Conservation (phyloP, 2,329 filamentous ascomycete genomes). For the Ophiocordyceps camponoti-floridani region DNA sequence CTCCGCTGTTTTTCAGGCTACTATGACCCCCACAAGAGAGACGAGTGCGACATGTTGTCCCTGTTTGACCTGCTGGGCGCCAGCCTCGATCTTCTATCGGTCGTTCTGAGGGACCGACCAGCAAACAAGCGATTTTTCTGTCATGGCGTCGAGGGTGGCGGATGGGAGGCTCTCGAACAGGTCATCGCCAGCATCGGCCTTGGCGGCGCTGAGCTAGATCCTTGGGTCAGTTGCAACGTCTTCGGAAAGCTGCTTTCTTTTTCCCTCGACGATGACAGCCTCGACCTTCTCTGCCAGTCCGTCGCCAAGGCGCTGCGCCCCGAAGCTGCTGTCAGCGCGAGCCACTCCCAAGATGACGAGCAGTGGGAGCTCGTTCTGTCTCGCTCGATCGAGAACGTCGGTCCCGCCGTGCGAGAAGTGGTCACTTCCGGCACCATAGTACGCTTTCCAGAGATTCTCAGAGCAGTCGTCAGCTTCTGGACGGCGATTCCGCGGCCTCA, state of each 20-base stretch:
- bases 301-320: slow-evolving; percentile 19
- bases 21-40: slow-evolving; percentile 50
- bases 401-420: slow-evolving; percentile 25
- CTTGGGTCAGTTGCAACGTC: slow-evolving; percentile 50
- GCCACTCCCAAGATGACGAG: slow-evolving; percentile 15
- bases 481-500: slow-evolving; percentile 35
- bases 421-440: slow-evolving; percentile 33
- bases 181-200: slow-evolving; percentile 50
- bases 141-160: slow-evolving; percentile 54
- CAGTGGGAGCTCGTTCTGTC: slow-evolving; percentile 20
- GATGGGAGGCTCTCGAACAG: slow-evolving; percentile 63
- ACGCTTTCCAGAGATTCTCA: slow-evolving; percentile 44
- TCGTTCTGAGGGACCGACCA: slow-evolving; percentile 57
- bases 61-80: slow-evolving; percentile 54
- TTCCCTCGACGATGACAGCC: slow-evolving; percentile 58
- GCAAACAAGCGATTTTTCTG: slow-evolving; percentile 83
- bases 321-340: slow-evolving; percentile 7
- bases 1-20: slow-evolving; percentile 56
- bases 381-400: slow-evolving; percentile 17
- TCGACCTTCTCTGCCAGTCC: slow-evolving; percentile 49
- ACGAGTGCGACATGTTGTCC: slow-evolving; percentile 40
- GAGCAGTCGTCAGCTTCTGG: slow-evolving; percentile 46
- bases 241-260: slow-evolving; percentile 74
- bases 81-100: slow-evolving; percentile 56
- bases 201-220: slow-evolving; percentile 47